phyloP scores from a whole-genome alignment of 2,329 filamentous ascomycete genomes.

The Ceratocystis smalleyi region DNA sequence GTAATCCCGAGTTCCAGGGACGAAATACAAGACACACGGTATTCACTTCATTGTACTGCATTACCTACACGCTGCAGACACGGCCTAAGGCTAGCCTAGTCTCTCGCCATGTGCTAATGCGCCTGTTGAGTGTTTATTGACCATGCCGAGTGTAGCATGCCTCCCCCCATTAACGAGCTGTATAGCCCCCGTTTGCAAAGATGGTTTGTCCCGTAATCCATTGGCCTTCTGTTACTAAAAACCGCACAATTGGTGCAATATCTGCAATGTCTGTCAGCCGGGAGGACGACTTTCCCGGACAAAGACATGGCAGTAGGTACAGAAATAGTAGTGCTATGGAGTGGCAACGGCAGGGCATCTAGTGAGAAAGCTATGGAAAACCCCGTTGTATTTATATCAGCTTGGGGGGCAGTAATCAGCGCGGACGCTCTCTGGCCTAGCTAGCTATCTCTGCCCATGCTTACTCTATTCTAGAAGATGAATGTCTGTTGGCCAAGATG shows the following conservation, averaged over 20 bases:
- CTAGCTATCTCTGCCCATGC: too few species aligned
- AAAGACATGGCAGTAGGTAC: conserved; percentile 21
- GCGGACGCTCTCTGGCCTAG: too few species aligned
- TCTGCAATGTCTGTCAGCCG: conserved; percentile 30
- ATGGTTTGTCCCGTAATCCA: conserved; percentile 35
- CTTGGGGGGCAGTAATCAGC: not conserved
- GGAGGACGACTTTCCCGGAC: conserved; percentile 29
- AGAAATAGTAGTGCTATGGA: not conserved
- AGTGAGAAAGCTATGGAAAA: not conserved
- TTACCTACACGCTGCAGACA: not conserved
- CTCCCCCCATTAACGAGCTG: conserved; percentile 24
- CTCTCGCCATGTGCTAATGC: not conserved
- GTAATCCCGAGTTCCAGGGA: not conserved
- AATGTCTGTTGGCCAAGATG: too few species aligned
- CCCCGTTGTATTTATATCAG: not conserved
- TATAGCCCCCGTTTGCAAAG: conserved; percentile 35
- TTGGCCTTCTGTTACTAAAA: conserved; percentile 29
- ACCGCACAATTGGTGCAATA: conserved; percentile 31
- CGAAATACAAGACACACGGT: not conserved
- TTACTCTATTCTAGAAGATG: too few species aligned
- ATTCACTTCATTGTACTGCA: not conserved
- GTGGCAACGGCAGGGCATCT: not conserved
- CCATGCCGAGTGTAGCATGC: too few species aligned
- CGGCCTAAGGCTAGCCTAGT: not conserved
- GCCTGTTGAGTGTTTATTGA: not conserved